Evolutionary conservation across 2,329 filamentous ascomycete species (phyloP).

Genomic region (Monosporascus sp.): DNA sequence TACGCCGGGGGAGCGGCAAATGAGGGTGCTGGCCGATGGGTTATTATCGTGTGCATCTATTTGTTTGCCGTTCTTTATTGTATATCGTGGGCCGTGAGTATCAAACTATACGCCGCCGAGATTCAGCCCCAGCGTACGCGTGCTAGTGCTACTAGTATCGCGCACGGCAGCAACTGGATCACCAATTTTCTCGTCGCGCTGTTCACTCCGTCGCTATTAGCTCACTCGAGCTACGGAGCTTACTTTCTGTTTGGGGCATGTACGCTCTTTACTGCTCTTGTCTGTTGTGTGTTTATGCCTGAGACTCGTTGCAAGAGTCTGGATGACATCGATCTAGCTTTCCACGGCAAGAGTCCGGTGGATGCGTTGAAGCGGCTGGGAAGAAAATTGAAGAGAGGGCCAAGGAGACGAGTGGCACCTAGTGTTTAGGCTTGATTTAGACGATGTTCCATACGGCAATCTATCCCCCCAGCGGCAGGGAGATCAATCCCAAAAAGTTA

Average conservation of each 20-base stretch:
- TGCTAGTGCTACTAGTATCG: constrained; percentile 48
- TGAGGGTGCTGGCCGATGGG: constrained; percentile 38
- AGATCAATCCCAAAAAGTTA: too few species aligned
- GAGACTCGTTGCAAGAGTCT: constrained; percentile 38
- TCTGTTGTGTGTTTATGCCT: constrained; percentile 34
- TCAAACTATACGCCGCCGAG: constrained; percentile 51
- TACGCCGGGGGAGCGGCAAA: constrained; percentile 41
- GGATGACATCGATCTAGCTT: constrained; percentile 32
- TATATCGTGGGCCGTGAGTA: constrained; percentile 46
- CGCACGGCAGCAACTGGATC: constrained; percentile 48
- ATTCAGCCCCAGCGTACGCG: constrained; percentile 51
- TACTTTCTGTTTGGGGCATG: constrained; percentile 42
- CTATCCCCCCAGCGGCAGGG: too few species aligned
- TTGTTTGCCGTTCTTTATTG: constrained; percentile 43
- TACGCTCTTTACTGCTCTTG: constrained; percentile 30
- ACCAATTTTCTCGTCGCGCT: constrained; percentile 42
- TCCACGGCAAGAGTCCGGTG: constrained; percentile 22
- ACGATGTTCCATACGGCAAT: too few species aligned
- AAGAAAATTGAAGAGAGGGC: background rate
- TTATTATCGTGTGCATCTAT: constrained; percentile 47
- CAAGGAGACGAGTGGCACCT: constrained; percentile 1
- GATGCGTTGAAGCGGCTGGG: constrained; percentile 32
- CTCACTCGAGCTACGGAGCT: constrained; percentile 34
- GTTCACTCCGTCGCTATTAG: constrained; percentile 35
- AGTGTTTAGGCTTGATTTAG: constrained; percentile 31